phyloP scores from a whole-genome alignment of 106 monocot genomes.

The Acanthochlamys bracteata region DNA sequence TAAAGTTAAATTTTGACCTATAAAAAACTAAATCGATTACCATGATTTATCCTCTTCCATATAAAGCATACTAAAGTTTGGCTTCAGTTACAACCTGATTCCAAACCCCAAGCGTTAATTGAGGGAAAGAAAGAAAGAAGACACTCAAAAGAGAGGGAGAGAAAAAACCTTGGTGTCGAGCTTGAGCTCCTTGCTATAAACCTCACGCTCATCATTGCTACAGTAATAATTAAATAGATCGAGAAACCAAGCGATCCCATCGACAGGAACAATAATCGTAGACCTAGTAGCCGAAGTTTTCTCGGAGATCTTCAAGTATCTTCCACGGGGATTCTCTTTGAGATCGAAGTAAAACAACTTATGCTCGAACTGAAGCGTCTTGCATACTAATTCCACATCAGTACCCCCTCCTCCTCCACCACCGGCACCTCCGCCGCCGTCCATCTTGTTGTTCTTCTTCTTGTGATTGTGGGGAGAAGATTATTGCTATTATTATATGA shows the following conservation, averaged over 20 bases:
- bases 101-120: too few relatives aligned
- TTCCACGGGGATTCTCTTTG: conserved; percentile 78
- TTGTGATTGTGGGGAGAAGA: background rate
- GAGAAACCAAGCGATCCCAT: conserved; percentile 71
- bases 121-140: background rate
- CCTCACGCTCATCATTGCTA: conserved; percentile 50
- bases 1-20: too few relatives aligned
- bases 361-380: conserved; percentile 92
- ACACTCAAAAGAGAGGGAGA: conserved; percentile 5
- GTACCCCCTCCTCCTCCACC: conserved; percentile 28
- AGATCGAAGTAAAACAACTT: conserved; percentile 95
- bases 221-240: conserved; percentile 64
- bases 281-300: conserved; percentile 84
- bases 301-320: conserved; percentile 94
- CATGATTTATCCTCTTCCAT: background rate
- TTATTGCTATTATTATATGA: too few relatives aligned
- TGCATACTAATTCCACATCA: conserved; percentile 61
- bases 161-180: conserved; percentile 68
- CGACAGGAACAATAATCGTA: conserved; percentile 75
- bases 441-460: conserved; percentile 2
- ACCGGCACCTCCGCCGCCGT: conserved; percentile 14
- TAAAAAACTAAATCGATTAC: conserved; percentile 5
- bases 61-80: background rate
- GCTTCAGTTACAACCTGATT: too few relatives aligned
- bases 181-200: conserved; percentile 73